These are phyloP conservation scores for Candida stauntonica DNA, from an alignment of 805 yeast genomes.

Conservation along the genomic window DNA sequence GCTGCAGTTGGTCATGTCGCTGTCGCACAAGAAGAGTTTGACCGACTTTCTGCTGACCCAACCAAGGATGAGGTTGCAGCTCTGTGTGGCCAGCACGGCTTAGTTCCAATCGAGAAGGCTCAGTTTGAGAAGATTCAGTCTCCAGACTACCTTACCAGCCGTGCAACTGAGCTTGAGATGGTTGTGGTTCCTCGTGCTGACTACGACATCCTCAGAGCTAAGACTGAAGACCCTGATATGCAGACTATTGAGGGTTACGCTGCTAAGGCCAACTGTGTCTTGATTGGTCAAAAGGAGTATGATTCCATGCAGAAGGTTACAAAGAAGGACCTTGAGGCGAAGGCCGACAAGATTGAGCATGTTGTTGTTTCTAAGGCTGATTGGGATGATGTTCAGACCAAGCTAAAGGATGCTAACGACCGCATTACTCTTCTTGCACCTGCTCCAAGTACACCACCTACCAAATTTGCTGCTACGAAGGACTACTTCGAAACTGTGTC, in stretches of 20 bases:
- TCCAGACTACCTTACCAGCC: conserved; percentile 4
- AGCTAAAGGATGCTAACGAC: background rate
- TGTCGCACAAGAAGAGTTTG: conserved; percentile 1
- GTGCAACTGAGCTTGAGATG: conserved; percentile 10
- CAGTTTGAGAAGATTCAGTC: conserved; percentile 12
- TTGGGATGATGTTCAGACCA: conserved; percentile 8
- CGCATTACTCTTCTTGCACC: background rate
- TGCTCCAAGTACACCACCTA: conserved; percentile 19
- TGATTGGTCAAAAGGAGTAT: conserved; percentile 25
- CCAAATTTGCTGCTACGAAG: conserved; percentile 32
- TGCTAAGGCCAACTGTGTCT: conserved; percentile 17
- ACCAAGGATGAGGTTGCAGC: conserved; percentile 5
- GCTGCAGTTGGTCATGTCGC: background rate
- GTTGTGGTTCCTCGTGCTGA: conserved; percentile 22
- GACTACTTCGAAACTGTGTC: conserved; percentile 32
- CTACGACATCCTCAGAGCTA: conserved; percentile 17
- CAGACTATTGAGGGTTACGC: conserved; percentile 18
- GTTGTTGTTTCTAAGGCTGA: conserved; percentile 25
- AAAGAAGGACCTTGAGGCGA: conserved; percentile 27
- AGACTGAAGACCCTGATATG: conserved; percentile 24
- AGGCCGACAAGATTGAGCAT: conserved; percentile 29
- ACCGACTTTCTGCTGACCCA: conserved; percentile 2
- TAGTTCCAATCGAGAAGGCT: conserved; percentile 9
- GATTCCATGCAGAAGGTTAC: conserved; percentile 25
- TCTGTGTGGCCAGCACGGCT: conserved; percentile 9